Evolutionary conservation across 805 yeast species (phyloP).

Genomic region (Saturnispora besseyi): DNA sequence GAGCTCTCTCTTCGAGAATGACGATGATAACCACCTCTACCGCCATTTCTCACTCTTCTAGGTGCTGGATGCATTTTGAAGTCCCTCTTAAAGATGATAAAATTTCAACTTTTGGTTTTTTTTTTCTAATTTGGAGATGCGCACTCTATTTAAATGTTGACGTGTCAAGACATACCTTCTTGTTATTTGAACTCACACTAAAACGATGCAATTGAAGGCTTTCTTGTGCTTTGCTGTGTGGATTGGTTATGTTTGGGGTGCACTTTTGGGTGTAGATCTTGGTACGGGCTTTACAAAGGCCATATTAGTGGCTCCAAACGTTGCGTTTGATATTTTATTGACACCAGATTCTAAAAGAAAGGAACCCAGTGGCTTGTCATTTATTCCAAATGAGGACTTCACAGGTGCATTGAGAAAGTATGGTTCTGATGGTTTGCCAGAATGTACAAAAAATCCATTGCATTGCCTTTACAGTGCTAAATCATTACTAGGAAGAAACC

Average conservation of each 20-base stretch:
- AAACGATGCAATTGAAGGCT: not conserved
- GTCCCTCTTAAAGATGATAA: not conserved
- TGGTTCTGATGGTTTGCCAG: constrained; percentile 66
- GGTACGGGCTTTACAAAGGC: constrained; percentile 88
- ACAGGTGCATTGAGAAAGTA: constrained; percentile 62
- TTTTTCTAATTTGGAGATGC: not conserved
- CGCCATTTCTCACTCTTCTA: not conserved
- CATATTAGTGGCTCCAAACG: constrained; percentile 81
- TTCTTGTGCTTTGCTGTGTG: not conserved
- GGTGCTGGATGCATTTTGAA: not conserved
- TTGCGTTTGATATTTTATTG: constrained; percentile 77
- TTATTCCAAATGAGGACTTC: constrained; percentile 21
- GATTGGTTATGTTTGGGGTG: constrained; percentile 28
- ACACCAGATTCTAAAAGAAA: constrained; percentile 90
- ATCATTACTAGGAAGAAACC: constrained; percentile 55
- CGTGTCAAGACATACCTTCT: not conserved
- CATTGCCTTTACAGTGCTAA: constrained; percentile 61
- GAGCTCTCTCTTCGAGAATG: not conserved
- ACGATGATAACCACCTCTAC: constrained; percentile 3
- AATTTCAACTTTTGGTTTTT: not conserved
- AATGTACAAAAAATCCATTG: constrained; percentile 66
- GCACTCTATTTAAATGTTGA: not conserved
- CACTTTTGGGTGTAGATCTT: constrained; percentile 79
- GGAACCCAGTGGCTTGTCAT: constrained; percentile 70
- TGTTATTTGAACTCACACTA: not conserved